Evolutionary conservation across 2,329 filamentous ascomycete genomes (phyloP).

Genomic region (Fusarium xyrophilum): DNA sequence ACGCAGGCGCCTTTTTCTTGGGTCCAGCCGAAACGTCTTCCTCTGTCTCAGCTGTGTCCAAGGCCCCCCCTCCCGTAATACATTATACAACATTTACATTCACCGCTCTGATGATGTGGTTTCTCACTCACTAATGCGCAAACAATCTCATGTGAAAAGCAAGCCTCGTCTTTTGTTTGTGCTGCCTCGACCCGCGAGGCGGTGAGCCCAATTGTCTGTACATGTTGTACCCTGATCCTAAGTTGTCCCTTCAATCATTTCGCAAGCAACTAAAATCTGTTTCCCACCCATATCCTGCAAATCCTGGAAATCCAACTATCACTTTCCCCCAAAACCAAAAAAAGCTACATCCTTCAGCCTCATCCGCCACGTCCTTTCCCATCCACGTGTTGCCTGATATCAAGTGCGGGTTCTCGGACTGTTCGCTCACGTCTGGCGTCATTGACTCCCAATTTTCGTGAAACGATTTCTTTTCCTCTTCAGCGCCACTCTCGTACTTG

Average conservation of each 20-base stretch:
- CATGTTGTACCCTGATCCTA: conserved; percentile 26
- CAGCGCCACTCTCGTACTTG: conserved; percentile 6
- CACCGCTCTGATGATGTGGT: conserved; percentile 17
- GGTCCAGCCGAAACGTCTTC: conserved; percentile 2
- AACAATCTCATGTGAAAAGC: background rate
- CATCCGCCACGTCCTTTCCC: conserved; percentile 40
- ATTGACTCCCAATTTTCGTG: conserved; percentile 49
- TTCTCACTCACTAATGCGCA: conserved; percentile 2
- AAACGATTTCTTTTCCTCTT: conserved; percentile 41
- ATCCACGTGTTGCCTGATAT: conserved; percentile 50
- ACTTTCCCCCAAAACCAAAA: conserved; percentile 14
- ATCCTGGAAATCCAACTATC: conserved; percentile 30
- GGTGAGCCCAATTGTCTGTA: conserved; percentile 29
- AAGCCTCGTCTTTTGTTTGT: conserved; percentile 26
- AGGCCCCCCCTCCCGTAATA: conserved; percentile 5
- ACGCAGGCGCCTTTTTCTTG: conserved; percentile 19
- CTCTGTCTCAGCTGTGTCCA: conserved; percentile 10
- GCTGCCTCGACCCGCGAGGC: conserved; percentile 31
- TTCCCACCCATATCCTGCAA: conserved; percentile 27
- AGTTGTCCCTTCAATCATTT: conserved; percentile 22
- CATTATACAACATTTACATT: conserved; percentile 27
- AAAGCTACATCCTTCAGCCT: conserved; percentile 10
- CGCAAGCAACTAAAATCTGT: conserved; percentile 28
- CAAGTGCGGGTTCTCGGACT: conserved; percentile 46
- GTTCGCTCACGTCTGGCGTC: conserved; percentile 48